Evolutionary conservation across 306 rosid genomes (phyloP).

Genomic region (Sphenostylis stenocarpa): DNA sequence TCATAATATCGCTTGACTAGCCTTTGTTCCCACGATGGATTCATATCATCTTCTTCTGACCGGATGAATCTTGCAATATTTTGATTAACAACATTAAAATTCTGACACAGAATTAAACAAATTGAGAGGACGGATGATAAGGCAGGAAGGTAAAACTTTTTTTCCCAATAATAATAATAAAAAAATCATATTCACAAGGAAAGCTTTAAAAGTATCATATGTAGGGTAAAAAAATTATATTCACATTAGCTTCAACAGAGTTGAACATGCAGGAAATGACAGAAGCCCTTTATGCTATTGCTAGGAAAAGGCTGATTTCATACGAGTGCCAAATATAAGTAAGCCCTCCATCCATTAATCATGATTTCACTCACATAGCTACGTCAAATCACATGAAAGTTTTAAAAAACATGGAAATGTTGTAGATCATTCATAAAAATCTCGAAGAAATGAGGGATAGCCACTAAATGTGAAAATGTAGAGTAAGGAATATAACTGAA

Average conservation of each 20-base stretch:
- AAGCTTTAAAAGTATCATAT: background rate
- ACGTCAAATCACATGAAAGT: background rate
- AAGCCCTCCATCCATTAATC: background rate
- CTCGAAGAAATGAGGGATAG: background rate
- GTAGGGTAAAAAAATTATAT: background rate
- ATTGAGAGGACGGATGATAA: conserved; percentile 19
- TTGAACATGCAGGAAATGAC: background rate
- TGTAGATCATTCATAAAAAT: background rate
- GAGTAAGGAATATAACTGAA: background rate
- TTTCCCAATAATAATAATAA: conserved; percentile 18
- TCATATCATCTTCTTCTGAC: conserved; percentile 87
- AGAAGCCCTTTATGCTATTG: background rate
- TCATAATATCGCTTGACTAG: conserved; percentile 92
- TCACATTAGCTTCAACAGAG: background rate
- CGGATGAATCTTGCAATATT: conserved; percentile 78
- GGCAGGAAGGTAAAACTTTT: background rate
- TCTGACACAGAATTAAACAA: conserved; percentile 21
- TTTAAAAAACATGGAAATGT: background rate
- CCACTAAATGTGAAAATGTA: background rate
- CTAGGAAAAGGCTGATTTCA: conserved; percentile 8
- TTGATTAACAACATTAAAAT: conserved; percentile 35
- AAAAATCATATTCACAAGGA: background rate
- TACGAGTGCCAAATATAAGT: conserved; percentile 16
- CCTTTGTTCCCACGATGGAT: conserved; percentile 96
- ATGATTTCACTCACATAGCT: conserved; percentile 10